Conservation (phyloP, 169 alveolate species). For the Plasmodium blacklocki region DNA sequence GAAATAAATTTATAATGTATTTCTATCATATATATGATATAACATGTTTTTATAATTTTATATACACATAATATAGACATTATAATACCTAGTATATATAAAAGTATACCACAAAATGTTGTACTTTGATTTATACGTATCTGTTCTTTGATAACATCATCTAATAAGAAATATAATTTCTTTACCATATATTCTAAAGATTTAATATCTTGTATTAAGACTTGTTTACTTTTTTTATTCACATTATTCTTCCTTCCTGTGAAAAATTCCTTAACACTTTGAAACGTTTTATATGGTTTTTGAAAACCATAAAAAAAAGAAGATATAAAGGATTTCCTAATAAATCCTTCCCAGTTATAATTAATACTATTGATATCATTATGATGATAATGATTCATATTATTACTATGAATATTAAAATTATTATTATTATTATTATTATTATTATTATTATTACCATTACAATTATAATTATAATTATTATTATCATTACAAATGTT, state of each 20-base stretch:
- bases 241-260: conserved; percentile 16
- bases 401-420: background rate
- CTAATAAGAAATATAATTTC: conserved; percentile 52
- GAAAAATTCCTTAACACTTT: conserved; percentile 66
- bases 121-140: conserved; percentile 57
- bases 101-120: conserved; percentile 39
- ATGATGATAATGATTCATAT: background rate
- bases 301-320: conserved; percentile 26
- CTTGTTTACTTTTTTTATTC: conserved; percentile 39
- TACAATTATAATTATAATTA: background rate
- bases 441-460: background rate
- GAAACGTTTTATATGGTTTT: conserved; percentile 40
- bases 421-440: conserved; percentile 1
- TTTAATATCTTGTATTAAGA: conserved; percentile 49
- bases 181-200: conserved; percentile 62
- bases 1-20: conserved; percentile 40
- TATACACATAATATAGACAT: conserved; percentile 59
- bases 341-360: too few species aligned
- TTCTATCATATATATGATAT: conserved; percentile 63
- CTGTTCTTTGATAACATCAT: conserved; percentile 58
- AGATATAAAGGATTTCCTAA: background rate
- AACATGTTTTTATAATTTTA: conserved; percentile 57
- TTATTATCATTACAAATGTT: too few species aligned
- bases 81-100: conserved; percentile 45
- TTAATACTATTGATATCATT: too few species aligned